Conservation (phyloP, 148 eudicot genomes). For the Linanthus parryae region DNA sequence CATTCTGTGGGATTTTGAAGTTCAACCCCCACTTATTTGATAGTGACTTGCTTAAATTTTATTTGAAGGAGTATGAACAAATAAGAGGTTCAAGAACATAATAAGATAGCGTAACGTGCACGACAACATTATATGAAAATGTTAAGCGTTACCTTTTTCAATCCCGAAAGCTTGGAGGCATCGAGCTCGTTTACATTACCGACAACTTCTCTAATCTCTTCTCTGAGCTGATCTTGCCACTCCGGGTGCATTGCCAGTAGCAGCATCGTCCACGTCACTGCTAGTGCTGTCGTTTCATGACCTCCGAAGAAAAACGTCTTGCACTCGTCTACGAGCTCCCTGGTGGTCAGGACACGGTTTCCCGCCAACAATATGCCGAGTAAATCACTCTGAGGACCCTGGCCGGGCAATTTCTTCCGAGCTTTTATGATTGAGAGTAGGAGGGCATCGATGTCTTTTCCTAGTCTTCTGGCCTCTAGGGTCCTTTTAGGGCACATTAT, state of each 20-base stretch:
- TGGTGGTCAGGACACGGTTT: slow-evolving; percentile 28
- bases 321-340: slow-evolving; percentile 82
- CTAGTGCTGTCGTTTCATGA: slow-evolving; percentile 76
- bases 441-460: slow-evolving; percentile 66
- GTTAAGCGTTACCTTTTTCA: slow-evolving; percentile 90
- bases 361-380: slow-evolving; percentile 61
- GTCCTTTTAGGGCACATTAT: slow-evolving; percentile 33
- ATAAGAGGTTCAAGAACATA: no score
- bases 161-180: slow-evolving; percentile 53
- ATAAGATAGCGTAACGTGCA: background rate
- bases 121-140: no score
- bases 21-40: no score
- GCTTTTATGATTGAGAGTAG: slow-evolving; percentile 42
- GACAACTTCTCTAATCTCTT: slow-evolving; percentile 62
- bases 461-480: slow-evolving; percentile 54
- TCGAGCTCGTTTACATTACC: slow-evolving; percentile 63
- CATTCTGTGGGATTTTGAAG: no score
- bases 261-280: slow-evolving; percentile 75
- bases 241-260: slow-evolving; percentile 53
- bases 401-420: slow-evolving; percentile 29
- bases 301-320: slow-evolving; percentile 93
- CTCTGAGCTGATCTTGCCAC: slow-evolving; percentile 74
- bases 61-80: no score
- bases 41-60: no score
- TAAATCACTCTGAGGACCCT: slow-evolving; percentile 40